Conservation (phyloP, 257 asterid genomes). For the Petunia axillaris region DNA sequence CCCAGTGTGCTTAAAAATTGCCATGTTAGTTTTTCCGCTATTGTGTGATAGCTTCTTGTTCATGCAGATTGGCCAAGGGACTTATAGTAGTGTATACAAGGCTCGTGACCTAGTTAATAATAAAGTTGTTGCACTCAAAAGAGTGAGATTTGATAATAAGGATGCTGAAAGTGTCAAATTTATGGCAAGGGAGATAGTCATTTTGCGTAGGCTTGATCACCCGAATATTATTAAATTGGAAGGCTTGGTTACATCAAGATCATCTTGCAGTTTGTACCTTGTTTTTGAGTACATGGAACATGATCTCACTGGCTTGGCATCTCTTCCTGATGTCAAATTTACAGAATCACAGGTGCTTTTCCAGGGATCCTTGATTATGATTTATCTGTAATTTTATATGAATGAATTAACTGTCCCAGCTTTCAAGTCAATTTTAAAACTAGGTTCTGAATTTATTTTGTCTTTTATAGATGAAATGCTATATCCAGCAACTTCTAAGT, state of each 20-base stretch:
- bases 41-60: constrained; percentile 50
- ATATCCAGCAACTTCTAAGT: constrained; percentile 83
- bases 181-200: constrained; percentile 94
- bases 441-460: constrained; percentile 11
- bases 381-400: neutral
- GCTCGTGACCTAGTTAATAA: constrained; percentile 70
- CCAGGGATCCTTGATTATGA: constrained; percentile 20
- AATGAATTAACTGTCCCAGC: neutral
- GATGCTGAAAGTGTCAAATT: constrained; percentile 90
- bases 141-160: constrained; percentile 86
- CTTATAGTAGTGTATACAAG: constrained; percentile 87
- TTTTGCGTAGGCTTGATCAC: constrained; percentile 85
- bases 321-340: constrained; percentile 77
- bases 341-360: constrained; percentile 77
- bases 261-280: constrained; percentile 76
- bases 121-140: constrained; percentile 77
- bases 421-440: neutral
- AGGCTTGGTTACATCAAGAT: constrained; percentile 77
- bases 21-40: constrained; percentile 39
- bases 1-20: neutral
- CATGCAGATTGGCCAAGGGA: constrained; percentile 97
- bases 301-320: constrained; percentile 86
- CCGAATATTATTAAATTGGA: constrained; percentile 84
- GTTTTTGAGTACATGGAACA: constrained; percentile 97
- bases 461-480: constrained; percentile 71